phyloP scores from a whole-genome alignment of 2,329 filamentous ascomycete genomes.

The Chrysoporthe cubensis region DNA sequence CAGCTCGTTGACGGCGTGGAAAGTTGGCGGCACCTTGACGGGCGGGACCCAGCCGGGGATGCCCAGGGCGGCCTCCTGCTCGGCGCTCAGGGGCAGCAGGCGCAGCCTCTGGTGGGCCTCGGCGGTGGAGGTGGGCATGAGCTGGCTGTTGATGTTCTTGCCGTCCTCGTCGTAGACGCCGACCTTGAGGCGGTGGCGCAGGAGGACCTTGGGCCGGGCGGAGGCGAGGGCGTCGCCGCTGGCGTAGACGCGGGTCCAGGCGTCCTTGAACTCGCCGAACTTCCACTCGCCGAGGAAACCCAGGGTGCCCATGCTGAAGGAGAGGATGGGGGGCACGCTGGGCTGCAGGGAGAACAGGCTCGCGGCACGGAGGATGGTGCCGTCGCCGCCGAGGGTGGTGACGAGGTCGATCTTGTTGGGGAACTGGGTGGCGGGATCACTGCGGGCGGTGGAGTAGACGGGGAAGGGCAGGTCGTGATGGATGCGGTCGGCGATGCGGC shows the following conservation, averaged over 20 bases:
- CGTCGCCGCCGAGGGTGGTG: constrained; percentile 90
- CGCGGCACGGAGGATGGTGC: constrained; percentile 84
- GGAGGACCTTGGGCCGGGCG: constrained; percentile 76
- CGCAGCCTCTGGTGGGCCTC: constrained; percentile 46
- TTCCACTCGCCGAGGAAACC: constrained; percentile 98
- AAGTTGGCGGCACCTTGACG: constrained; percentile 41
- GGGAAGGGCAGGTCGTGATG: constrained; percentile 74
- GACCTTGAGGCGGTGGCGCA: constrained; percentile 85
- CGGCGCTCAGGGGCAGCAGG: constrained; percentile 30
- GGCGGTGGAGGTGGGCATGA: constrained; percentile 52
- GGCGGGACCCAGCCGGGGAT: constrained; percentile 24
- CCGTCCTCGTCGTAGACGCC: constrained; percentile 77
- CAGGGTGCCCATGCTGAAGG: constrained; percentile 95
- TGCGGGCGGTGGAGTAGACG: constrained; percentile 64
- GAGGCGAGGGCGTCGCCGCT: constrained; percentile 51
- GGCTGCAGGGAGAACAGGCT: constrained; percentile 82
- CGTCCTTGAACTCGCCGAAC: constrained; percentile 88
- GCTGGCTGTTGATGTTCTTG: constrained; percentile 57
- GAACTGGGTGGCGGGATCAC: constrained; percentile 54
- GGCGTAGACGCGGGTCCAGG: constrained; percentile 93
- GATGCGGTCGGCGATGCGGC: constrained; percentile 70
- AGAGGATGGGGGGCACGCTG: constrained; percentile 86
- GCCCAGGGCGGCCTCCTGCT: constrained; percentile 27
- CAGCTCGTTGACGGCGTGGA: constrained; percentile 90
- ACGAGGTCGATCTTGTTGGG: constrained; percentile 85